Evolutionary conservation across 192 early-diverging fungal species (phyloP), one percentile per base, ranked within the genome.

Genomic region (Jimgerdemannia lactiflua): DNA sequence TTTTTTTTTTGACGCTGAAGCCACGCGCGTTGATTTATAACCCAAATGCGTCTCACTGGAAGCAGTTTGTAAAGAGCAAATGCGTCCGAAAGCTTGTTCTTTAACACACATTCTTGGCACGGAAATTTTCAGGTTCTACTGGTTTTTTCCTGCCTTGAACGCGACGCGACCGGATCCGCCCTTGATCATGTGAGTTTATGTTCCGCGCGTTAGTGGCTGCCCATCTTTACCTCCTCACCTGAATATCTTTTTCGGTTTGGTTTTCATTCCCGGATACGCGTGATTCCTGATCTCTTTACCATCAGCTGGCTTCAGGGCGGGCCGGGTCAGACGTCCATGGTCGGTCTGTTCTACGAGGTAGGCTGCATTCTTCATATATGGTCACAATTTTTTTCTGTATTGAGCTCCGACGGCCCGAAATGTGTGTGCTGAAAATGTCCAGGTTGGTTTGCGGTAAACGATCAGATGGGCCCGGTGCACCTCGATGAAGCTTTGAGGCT

Each of bases 241-340:
- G 29, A 1, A 29, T 29, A 29, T 29, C 29, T 29, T 29, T n/a
- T 29, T 29, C 29, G 29, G 29, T 29, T 29, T 29, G 29, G 29
- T 29, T 29, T 29, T 29, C 1, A 29, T 29, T 29, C 29, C 29
- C 29, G 29, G 29, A 29, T 29, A 29, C 29, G 29, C 29, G 29
- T 29, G 29, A 29, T 29, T 29, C 29, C 29, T 29, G 29, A 29
- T 29, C 66, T 18, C 7, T 59, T 19, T 65, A 19, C 42, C 18
- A 70, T 74, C 69, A 84, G 83, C 17, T 92, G 94, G 94, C 79
- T 95, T 14, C 93, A 95, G 81, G 94, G 94, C 70, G 94, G 94
- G 4, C 94, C 94, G 18, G 94, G 93, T 14, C 91, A 89, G 20
- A 87, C 86, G 77, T 91, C 90, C 43, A 93, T 94, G 91, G 93